These are phyloP conservation scores for Paraphoma sp. DNA, from an alignment of 2,329 filamentous ascomycete genomes.

Conservation along the genomic window DNA sequence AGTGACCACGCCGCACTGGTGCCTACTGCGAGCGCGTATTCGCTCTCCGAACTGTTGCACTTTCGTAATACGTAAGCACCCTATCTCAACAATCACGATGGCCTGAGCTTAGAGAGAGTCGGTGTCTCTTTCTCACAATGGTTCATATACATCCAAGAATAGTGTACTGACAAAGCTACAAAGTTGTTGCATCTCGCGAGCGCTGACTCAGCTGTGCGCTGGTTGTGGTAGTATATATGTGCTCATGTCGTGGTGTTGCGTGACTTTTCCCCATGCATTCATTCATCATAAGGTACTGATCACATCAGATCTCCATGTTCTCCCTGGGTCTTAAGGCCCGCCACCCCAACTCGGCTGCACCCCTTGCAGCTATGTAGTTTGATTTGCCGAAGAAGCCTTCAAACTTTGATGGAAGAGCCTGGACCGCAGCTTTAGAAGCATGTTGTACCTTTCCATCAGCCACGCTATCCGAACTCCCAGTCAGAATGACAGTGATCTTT, in stretches of 20 bases:
- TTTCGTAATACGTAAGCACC: too few relatives aligned
- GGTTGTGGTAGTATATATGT: too few relatives aligned
- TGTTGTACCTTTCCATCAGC: neutral
- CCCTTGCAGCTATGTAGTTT: neutral
- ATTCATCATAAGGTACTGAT: neutral
- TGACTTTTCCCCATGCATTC: neutral
- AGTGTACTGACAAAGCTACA: too few relatives aligned
- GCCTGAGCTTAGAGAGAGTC: too few relatives aligned
- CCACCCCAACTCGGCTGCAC: neutral
- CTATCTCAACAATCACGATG: too few relatives aligned
- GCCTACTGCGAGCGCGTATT: neutral
- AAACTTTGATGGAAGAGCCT: neutral
- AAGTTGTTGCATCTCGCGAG: too few relatives aligned
- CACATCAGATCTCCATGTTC: neutral
- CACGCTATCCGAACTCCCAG: neutral
- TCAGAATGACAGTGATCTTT: neutral
- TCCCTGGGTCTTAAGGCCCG: neutral
- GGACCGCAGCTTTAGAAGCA: neutral
- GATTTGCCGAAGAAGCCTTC: neutral
- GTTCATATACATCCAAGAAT: too few relatives aligned
- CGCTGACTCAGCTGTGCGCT: too few relatives aligned
- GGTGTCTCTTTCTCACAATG: too few relatives aligned
- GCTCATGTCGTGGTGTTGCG: neutral
- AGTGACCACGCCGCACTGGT: neutral
- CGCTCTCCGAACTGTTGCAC: neutral